Base-by-base conservation (phyloP, 306 rosid species). In the Gleditsia sinensis region DNA sequence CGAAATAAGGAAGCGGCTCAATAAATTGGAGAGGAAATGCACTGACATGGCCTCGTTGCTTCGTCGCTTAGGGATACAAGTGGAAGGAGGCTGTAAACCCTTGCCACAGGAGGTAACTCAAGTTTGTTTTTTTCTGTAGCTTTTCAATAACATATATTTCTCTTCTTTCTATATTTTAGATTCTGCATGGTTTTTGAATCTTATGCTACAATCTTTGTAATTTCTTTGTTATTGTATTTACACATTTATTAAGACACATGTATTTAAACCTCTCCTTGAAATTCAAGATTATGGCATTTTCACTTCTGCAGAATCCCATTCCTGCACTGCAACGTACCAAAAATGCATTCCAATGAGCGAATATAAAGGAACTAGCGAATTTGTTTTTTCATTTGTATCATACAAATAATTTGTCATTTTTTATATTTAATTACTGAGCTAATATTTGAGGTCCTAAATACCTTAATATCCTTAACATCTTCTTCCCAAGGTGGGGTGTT, bases 41-140 rank as follows among this genome's bases (percentile, higher is more conserved):
- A 25, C 27, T 0, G 86, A 88, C 74, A 88, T 94, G 97, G 80
- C 93, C 24, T 88, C 97, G 57, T 58, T 94, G 85, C 97, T 94
- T 46, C 88, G 87, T 27, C 79, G 92, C 78, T 78, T 94, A 72
- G 98, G 98, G 76, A 85, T 94, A 76, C 81, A 72, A 53, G 92
- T 91, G 34, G 92, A 91, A 30, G 80, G 77, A 55, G 80, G 83
- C 67, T 46, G 30, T 33, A 46, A 0, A 33, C 93, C 96, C 37
- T 72, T 6, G 53, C 74, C 88, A 42, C 65, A 78, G 0, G 96
- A 94, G 93, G 98, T 72, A 88, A 82, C 82, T 79, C 17, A 20
- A 9, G 19, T 12, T 46, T 51, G 33, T 62, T 72, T 56, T 62
- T 53, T 39, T 43, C 33, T 66, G 1, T 58, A 49, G 30, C 69